Evolutionary conservation across 768 basidiomycete species (phyloP).

Genomic region (Auriscalpium vulgare): DNA sequence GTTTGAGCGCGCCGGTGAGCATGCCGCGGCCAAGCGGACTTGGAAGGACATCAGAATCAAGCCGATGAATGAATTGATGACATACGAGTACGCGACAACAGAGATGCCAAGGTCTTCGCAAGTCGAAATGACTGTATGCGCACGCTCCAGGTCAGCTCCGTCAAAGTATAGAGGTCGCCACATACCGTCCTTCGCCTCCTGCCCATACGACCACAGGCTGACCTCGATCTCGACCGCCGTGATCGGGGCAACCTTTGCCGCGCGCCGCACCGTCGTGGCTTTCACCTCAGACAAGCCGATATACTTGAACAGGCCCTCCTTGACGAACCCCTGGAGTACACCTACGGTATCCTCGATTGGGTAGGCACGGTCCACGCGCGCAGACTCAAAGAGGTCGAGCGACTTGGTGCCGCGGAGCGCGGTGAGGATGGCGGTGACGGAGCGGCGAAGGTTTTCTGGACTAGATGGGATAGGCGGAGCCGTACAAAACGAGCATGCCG

Average conservation of each 20-base stretch:
- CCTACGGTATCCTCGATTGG: conserved; percentile 39
- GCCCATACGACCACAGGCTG: conserved; percentile 52
- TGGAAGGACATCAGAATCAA: conserved; percentile 1
- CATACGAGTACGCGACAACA: conserved; percentile 53
- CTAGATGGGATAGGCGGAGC: conserved; percentile 8
- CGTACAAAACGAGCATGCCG: conserved; percentile 8
- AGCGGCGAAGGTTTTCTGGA: conserved; percentile 37
- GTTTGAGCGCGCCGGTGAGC: conserved; percentile 42
- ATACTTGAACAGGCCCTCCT: conserved; percentile 51
- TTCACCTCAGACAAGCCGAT: conserved; percentile 53
- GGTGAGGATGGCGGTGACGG: conserved; percentile 35
- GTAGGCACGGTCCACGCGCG: conserved; percentile 37
- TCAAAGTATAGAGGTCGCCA: neutral
- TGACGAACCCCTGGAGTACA: conserved; percentile 35
- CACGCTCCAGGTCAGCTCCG: neutral
- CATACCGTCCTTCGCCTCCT: conserved; percentile 38
- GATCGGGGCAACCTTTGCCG: conserved; percentile 42
- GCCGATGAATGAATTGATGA: neutral
- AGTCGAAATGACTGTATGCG: conserved; percentile 37
- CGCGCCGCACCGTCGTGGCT: conserved; percentile 36
- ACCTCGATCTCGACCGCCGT: conserved; percentile 61
- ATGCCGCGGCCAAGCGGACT: conserved; percentile 50
- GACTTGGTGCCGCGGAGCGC: conserved; percentile 43
- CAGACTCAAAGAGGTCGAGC: conserved; percentile 52
- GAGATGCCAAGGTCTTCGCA: conserved; percentile 49